These are phyloP conservation scores for Exobasidium cylindrosporum DNA, from an alignment of 1,284 basidiomycete species.

Conservation along the genomic window DNA sequence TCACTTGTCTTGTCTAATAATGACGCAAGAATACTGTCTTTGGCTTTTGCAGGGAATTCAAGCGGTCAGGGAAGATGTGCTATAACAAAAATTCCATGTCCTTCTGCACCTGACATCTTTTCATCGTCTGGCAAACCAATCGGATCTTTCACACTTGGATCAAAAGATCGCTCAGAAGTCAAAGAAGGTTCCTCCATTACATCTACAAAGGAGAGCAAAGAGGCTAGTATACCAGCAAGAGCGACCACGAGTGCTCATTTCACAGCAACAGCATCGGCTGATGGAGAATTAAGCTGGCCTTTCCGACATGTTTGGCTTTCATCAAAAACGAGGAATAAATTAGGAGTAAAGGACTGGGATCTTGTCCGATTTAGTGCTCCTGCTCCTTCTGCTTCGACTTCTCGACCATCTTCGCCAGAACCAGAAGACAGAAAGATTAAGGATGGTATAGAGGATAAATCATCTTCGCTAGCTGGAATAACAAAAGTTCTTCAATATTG, in stretches of 20 bases:
- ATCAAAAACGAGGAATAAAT: slow-evolving; percentile 27
- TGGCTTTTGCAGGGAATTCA: slow-evolving; percentile 2
- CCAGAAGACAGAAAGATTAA: slow-evolving; percentile 3
- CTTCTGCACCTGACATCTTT: slow-evolving; percentile 8
- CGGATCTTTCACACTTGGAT: neutral
- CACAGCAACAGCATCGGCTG: neutral
- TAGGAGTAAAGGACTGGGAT: slow-evolving; percentile 42
- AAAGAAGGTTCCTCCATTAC: neutral
- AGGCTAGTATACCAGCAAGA: neutral
- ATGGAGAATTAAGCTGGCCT: slow-evolving; percentile 24
- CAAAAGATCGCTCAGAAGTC: neutral
- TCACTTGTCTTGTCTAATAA: slow-evolving; percentile 1
- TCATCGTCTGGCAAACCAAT: neutral
- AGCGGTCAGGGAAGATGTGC: slow-evolving; percentile 3
- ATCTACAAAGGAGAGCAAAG: neutral
- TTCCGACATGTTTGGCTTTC: slow-evolving; percentile 39
- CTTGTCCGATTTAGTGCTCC: slow-evolving; percentile 24
- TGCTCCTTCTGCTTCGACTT: slow-evolving; percentile 1
- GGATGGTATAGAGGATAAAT: slow-evolving; percentile 7
- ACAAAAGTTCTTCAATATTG: slow-evolving; percentile 22
- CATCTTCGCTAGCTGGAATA: slow-evolving; percentile 22
- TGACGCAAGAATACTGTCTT: slow-evolving; percentile 1
- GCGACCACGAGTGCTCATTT: slow-evolving; percentile 10
- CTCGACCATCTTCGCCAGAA: slow-evolving; percentile 1
- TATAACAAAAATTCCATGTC: slow-evolving; percentile 12